Base-by-base conservation (phyloP, 2,329 filamentous ascomycete species). In the Botrytis pseudocinerea region DNA sequence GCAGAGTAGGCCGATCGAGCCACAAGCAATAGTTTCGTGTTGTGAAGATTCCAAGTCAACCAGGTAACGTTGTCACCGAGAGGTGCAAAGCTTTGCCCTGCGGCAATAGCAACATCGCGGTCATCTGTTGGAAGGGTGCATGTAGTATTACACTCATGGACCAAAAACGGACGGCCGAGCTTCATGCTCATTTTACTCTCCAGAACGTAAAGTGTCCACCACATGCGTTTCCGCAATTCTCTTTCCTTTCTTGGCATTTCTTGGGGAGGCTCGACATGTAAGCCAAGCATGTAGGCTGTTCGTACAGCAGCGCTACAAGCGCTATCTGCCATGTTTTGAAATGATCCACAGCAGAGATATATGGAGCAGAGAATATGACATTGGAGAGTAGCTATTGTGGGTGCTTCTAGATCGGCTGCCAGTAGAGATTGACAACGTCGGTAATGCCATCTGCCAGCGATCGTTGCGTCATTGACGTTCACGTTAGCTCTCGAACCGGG, bases 131-230 rank as follows among this genome's bases (percentile, higher is more conserved):
- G 82, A 32, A 83, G 71, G n/a, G 73, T 75, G 59, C 79, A 82
- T 16, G 78, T 79, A 22, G 78, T 79, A 40, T 77, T 61, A 20
- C 76, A 78, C 8, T 79, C 74, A 32, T 79, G 75, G 0, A 82
- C 69, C 22, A 78, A 74, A 35, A 81, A 80, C 0, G 82, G 82
- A 1, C 82, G 80, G 14, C 83, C 82, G 16, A 84, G 78, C 51
- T 82, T 80, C 79, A 83, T 81, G 63, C 78, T 78, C 25, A 78
- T 78, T 59, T 82, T 82, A 69, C 77, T 81, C 71, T 86, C 85
- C 46, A 85, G 77, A 7, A 80, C 78, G 74, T 84, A 85, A 5
- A 86, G 72, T 0, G 77, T 79, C 84, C 84, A 85, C 85, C 85
- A 86, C n/a, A 86, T 62, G 2, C 84, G 81, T 73, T 82, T 84